phyloP scores from a whole-genome alignment of 352 stramenopile species.

The Pythium graminicola region DNA sequence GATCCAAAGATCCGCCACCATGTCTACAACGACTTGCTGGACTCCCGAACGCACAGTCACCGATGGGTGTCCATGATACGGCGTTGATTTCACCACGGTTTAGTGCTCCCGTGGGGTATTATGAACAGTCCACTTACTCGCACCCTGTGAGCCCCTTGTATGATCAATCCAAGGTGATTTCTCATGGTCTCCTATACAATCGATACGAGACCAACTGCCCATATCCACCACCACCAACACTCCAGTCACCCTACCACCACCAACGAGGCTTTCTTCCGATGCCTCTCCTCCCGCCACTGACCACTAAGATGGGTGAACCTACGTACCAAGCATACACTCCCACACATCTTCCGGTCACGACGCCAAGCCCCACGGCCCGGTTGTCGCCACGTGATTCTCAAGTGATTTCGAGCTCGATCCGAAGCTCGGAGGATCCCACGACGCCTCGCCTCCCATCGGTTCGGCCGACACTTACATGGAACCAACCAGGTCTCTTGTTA shows the following conservation, averaged over 20 bases:
- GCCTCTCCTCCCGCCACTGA: constrained; percentile 2
- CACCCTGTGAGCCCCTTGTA: constrained; percentile 8
- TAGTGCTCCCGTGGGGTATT: not conserved
- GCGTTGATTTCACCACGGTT: constrained; percentile 6
- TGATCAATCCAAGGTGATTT: constrained; percentile 6
- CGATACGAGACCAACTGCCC: not conserved
- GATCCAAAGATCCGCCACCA: constrained; percentile 16
- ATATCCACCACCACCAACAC: not conserved
- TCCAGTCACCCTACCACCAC: not conserved
- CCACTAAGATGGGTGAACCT: constrained; percentile 1
- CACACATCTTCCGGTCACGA: not conserved
- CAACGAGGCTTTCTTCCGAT: constrained; percentile 1
- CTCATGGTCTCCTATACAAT: constrained; percentile 2
- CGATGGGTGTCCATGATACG: constrained; percentile 10
- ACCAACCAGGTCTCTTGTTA: constrained; percentile 1
- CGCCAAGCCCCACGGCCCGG: constrained; percentile 1
- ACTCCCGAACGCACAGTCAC: constrained; percentile 6
- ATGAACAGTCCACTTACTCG: constrained; percentile 3
- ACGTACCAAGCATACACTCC: not conserved
- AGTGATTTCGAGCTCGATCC: constrained; percentile 13
- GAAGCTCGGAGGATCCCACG: not conserved
- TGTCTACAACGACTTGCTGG: constrained; percentile 15
- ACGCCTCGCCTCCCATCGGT: constrained; percentile 3
- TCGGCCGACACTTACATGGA: constrained; percentile 9
- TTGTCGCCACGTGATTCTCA: constrained; percentile 9